A percentile compares a stretch with the other conserved stretches of the same genome.
phyloP scores from a whole-genome alignment of 108 stramenopile species.

The Cyclotella kingstonii region DNA sequence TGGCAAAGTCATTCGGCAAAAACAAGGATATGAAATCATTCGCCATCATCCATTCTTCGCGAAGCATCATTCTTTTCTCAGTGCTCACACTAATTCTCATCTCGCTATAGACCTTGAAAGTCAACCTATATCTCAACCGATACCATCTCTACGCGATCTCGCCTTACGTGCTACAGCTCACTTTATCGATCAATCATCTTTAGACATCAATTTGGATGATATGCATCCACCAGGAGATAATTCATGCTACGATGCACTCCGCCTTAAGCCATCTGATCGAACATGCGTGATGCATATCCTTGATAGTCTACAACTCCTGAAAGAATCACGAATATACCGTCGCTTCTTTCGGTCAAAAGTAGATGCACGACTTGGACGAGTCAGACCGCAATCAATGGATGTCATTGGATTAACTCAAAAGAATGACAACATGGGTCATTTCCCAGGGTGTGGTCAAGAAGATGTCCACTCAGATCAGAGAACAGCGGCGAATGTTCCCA shows the following conservation, averaged over 20 bases:
- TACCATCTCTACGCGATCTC: constrained; percentile 78
- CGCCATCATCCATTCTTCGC: constrained; percentile 59
- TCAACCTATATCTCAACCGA: constrained; percentile 56
- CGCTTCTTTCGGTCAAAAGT: constrained; percentile 66
- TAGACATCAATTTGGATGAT: constrained; percentile 65
- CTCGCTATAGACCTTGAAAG: constrained; percentile 19
- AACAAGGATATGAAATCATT: constrained; percentile 45
- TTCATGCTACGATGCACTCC: constrained; percentile 59
- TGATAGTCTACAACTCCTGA: constrained; percentile 64
- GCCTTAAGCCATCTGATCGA: constrained; percentile 53
- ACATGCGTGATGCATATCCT: constrained; percentile 71
- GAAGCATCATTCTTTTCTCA: constrained; percentile 13
- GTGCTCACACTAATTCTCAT: constrained; percentile 18
- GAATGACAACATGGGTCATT: constrained; percentile 78
- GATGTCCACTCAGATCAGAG: constrained; percentile 34
- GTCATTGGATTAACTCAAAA: constrained; percentile 79
- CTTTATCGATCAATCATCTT: constrained; percentile 55
- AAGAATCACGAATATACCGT: constrained; percentile 68
- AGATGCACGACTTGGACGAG: constrained; percentile 57
- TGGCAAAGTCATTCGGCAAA: constrained; percentile 25
- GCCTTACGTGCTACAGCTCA: constrained; percentile 75
- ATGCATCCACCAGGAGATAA: constrained; percentile 78
- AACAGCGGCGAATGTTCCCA: constrained; percentile 13
- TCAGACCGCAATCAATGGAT: constrained; percentile 59
- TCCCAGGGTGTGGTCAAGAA: constrained; percentile 42